Conservation (phyloP, 805 yeast genomes). For the Candida qinlingensis region DNA sequence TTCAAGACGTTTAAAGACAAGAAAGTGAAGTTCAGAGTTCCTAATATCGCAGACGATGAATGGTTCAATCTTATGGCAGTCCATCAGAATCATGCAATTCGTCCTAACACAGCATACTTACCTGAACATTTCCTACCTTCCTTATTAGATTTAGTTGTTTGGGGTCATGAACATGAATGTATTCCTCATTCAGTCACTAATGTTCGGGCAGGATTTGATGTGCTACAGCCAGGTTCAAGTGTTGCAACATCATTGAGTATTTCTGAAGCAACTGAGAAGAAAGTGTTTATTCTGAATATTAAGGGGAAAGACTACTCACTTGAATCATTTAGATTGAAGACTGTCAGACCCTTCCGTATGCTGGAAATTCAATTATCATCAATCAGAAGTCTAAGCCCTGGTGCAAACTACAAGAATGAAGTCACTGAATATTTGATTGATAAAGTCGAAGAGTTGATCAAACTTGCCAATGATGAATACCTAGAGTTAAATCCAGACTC, state of each 20-base stretch:
- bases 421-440: constrained; percentile 54
- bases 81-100: constrained; percentile 87
- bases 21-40: constrained; percentile 71
- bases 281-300: constrained; percentile 66
- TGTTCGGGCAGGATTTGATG: constrained; percentile 55
- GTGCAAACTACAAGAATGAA: constrained; percentile 52
- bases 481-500: constrained; percentile 28
- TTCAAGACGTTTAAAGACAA: constrained; percentile 78
- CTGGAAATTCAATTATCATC: constrained; percentile 51
- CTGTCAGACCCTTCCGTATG: constrained; percentile 82
- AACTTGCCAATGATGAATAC: constrained; percentile 50
- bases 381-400: constrained; percentile 52
- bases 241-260: constrained; percentile 87
- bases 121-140: constrained; percentile 83
- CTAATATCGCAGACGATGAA: constrained; percentile 47
- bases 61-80: constrained; percentile 87
- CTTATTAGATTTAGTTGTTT: constrained; percentile 75
- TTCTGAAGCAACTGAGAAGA: constrained; percentile 74
- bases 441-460: constrained; percentile 64
- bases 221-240: constrained; percentile 90
- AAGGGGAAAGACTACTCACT: constrained; percentile 50
- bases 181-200: constrained; percentile 61
- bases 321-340: constrained; percentile 56
- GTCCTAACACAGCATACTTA: constrained; percentile 72
- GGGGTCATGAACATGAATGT: constrained; percentile 99